Evolutionary conservation across 1,284 basidiomycete species (phyloP), one percentile per base, ranked within the genome.

Genomic region (Leccinum subrobustum): DNA sequence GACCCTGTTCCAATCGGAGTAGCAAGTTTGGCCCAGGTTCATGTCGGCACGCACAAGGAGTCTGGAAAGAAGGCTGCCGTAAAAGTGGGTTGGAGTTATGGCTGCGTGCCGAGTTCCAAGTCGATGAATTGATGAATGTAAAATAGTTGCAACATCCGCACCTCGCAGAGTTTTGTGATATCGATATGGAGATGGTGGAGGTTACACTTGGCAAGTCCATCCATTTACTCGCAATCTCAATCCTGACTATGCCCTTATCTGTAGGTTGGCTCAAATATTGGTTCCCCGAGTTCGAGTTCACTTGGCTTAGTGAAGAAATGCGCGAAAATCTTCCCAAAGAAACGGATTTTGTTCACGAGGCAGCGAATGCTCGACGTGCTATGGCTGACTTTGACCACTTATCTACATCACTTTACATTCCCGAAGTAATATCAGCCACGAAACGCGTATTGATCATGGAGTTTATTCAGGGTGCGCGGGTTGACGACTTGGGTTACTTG

Each of bases 401-500:
- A 54, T 81, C 83, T 54, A 95, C 93, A 6, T 90, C 93, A 18
- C 78, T 99, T 54, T 96, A 98, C 76, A 91, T 99, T 53, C 97
- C 97, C 1, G 80, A 92, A 70, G 90, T 98, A 4, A 79, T 96
- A 37, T 86, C 85, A 68, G 92, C 94, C 4, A 87, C 88, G 58
- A 93, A 91, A 73, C 82, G 96, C 33, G 92, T 96, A 16, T 82
- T 99, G 63, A 85, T 96, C 57, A 98, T 98, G 96, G 96, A 98
- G 72, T 98, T 83, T 67, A 92, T 92, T 53, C 83, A 93, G 67
- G 97, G 97, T 18, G 90, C 88, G 2, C 83, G 97, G 14, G 89
- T 96, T 3, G 96, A 99, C 72, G 91, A 98, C 75, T 76, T 98
- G 58, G 81, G 82, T 57, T 99, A 93, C 73, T 82, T 99, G 7